phyloP scores from a whole-genome alignment of 805 yeast species.

The Ogataea parapolymorpha region DNA sequence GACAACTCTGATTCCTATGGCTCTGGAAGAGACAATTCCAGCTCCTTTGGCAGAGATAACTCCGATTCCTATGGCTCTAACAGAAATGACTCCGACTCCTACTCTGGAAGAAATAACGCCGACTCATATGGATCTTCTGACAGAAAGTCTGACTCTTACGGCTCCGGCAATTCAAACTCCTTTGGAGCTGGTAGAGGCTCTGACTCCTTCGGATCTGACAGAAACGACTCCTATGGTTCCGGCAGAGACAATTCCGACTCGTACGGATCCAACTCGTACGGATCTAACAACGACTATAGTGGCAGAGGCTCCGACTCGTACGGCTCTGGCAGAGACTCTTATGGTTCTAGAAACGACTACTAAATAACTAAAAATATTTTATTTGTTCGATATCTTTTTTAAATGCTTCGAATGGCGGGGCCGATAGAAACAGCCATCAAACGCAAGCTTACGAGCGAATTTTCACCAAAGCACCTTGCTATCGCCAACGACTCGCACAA shows the following conservation, averaged over 20 bases:
- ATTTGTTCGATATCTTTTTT: not conserved
- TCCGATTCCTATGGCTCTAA: not conserved
- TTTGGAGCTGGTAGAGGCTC: conserved; percentile 23
- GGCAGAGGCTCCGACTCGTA: conserved; percentile 17
- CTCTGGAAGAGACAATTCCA: conserved; percentile 29
- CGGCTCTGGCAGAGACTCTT: conserved; percentile 21
- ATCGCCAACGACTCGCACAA: conserved; percentile 80
- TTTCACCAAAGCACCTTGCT: conserved; percentile 39
- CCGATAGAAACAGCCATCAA: conserved; percentile 47
- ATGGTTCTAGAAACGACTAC: conserved; percentile 20
- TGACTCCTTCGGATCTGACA: conserved; percentile 31
- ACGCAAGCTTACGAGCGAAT: conserved; percentile 41
- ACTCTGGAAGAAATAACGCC: conserved; percentile 26
- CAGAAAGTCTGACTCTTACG: conserved; percentile 31
- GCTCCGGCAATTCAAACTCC: conserved; percentile 28
- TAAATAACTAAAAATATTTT: conserved; percentile 5
- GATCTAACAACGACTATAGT: conserved; percentile 2
- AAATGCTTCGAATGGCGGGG: conserved; percentile 11
- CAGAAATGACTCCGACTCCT: conserved; percentile 34
- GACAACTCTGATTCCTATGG: conserved; percentile 31
- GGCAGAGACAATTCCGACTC: conserved; percentile 10
- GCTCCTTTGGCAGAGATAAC: conserved; percentile 30
- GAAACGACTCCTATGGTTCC: conserved; percentile 18
- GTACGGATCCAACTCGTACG: conserved; percentile 11
- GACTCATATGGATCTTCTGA: conserved; percentile 28